Percentiles rank a stretch among this genome's conserved stretches.
Conservation (phyloP, 352 stramenopile species). For the Aphanomyces stellatus region DNA sequence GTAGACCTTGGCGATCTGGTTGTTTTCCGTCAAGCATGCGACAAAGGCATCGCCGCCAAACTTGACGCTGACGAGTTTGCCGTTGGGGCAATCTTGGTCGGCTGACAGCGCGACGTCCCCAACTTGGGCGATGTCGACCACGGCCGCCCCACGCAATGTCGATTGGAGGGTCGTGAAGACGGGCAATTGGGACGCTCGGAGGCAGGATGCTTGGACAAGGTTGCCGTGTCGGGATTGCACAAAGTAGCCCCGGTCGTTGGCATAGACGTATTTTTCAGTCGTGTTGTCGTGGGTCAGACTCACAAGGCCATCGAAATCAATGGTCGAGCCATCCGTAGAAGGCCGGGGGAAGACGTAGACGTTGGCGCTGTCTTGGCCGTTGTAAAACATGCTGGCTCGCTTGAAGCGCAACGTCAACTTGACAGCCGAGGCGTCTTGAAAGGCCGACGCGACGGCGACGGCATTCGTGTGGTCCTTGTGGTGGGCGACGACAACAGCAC, state of each 20-base stretch:
- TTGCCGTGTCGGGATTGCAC: background rate
- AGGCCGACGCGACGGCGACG: too few species aligned
- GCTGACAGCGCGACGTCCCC: background rate
- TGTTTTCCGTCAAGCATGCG: slow-evolving; percentile 19
- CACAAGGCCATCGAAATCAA: background rate
- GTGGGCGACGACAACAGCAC: background rate
- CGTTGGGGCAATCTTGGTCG: background rate
- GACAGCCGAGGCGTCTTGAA: background rate
- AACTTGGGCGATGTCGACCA: background rate
- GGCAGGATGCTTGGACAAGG: background rate
- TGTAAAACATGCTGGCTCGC: background rate
- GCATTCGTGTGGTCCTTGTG: background rate
- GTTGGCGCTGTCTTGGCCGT: background rate
- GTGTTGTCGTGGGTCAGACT: background rate
- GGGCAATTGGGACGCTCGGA: background rate
- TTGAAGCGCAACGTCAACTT: background rate
- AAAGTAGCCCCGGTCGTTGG: background rate
- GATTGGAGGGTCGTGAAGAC: background rate
- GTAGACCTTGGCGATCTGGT: slow-evolving; percentile 10
- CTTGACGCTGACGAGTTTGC: slow-evolving; percentile 25
- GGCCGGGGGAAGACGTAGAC: slow-evolving; percentile 1
- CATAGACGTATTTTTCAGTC: background rate
- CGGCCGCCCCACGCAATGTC: background rate
- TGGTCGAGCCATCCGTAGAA: background rate
- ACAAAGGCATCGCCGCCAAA: slow-evolving; percentile 30